Conservation (phyloP, 345 rosid genomes). For the Sonneratia caseolaris region DNA sequence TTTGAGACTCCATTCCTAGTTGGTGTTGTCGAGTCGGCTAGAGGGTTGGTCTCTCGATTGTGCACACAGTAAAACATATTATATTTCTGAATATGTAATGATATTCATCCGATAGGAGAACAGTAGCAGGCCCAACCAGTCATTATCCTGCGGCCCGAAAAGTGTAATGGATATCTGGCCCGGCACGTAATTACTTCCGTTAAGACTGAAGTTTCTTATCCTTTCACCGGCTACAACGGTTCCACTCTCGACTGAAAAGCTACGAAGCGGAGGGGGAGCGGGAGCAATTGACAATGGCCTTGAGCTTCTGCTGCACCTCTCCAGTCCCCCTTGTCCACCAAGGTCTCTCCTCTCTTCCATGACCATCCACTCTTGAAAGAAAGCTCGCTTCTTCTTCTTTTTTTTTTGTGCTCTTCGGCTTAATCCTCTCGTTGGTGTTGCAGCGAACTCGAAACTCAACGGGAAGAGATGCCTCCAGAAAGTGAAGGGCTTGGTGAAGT, state of each 20-base stretch:
- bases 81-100: too few relatives aligned
- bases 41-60: too few relatives aligned
- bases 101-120: too few relatives aligned
- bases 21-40: too few relatives aligned
- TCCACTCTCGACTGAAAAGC: neutral
- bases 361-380: neutral
- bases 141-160: too few relatives aligned
- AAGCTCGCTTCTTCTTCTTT: neutral
- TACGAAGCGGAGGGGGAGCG: neutral
- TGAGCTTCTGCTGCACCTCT: slow-evolving; percentile 27
- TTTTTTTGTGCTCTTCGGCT: neutral
- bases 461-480: slow-evolving; percentile 17
- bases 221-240: neutral
- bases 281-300: slow-evolving; percentile 20
- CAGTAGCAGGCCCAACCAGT: too few relatives aligned
- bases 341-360: slow-evolving; percentile 14
- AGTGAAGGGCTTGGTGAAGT: slow-evolving; percentile 24
- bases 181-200: neutral
- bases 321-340: slow-evolving; percentile 17
- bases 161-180: neutral
- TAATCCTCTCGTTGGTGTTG: neutral
- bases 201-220: neutral
- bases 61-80: too few relatives aligned
- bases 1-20: too few relatives aligned
- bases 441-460: slow-evolving; percentile 14